Conservation (phyloP, 2,329 filamentous ascomycete species). For the Neoscytalidium dimidiatum region DNA sequence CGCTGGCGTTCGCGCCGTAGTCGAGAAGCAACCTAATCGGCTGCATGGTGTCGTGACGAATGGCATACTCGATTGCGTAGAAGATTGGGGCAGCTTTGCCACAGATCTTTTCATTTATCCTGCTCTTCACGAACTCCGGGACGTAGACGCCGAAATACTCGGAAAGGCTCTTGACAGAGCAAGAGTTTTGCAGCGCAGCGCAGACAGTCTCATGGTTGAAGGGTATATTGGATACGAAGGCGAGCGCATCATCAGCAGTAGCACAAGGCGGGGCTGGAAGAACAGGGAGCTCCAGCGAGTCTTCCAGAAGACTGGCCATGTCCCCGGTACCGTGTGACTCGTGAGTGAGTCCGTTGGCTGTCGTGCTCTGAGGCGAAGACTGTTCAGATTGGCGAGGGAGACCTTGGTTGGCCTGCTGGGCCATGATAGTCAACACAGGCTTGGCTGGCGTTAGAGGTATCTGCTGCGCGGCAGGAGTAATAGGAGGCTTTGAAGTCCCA, state of each 20-base stretch:
- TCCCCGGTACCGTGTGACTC: not conserved
- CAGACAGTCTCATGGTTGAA: not conserved
- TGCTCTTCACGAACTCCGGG: not conserved
- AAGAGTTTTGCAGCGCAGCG: not conserved
- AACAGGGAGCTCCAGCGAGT: not conserved
- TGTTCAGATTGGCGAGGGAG: not conserved
- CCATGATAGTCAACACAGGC: not conserved
- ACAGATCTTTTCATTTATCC: not conserved
- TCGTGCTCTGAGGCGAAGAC: not conserved
- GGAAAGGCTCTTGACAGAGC: not conserved
- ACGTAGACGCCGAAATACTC: not conserved
- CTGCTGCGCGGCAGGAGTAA: too few relatives aligned
- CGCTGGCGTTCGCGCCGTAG: not conserved
- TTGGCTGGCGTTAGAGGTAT: not conserved
- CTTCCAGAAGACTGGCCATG: not conserved
- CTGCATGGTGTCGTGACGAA: not conserved
- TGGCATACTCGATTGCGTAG: slow-evolving; percentile 2
- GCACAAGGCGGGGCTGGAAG: not conserved
- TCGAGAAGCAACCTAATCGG: not conserved
- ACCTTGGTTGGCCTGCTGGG: not conserved
- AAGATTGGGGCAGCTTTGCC: not conserved
- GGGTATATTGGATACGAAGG: not conserved
- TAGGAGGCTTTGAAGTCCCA: too few relatives aligned
- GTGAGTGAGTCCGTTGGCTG: not conserved
- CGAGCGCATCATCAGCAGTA: not conserved